These are phyloP conservation scores for Zhuliangozyma parablackwelliae DNA, from an alignment of 1,139 yeast genomes.

Conservation along the genomic window DNA sequence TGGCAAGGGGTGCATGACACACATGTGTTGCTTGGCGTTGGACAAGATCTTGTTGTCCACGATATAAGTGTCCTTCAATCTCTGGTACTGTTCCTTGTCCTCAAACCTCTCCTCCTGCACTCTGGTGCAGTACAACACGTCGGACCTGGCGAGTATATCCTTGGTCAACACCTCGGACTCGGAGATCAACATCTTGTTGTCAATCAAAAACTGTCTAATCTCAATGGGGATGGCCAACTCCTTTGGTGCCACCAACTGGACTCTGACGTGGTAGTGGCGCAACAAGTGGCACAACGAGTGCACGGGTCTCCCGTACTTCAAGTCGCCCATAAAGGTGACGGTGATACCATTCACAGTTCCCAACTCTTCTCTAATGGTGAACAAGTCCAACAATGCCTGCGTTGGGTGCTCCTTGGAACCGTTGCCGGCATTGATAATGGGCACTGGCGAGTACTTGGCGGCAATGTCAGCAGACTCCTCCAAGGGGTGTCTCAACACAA, in stretches of 20 bases:
- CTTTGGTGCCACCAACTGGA: conserved; percentile 87
- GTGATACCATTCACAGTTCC: conserved; percentile 98
- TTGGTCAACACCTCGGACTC: conserved; percentile 78
- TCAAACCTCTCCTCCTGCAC: conserved; percentile 95
- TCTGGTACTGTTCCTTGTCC: conserved; percentile 70
- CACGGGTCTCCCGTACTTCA: conserved; percentile 97
- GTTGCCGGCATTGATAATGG: conserved; percentile 96
- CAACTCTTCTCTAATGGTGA: conserved; percentile 97
- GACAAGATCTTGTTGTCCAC: conserved; percentile 90
- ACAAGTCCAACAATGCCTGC: conserved; percentile 94
- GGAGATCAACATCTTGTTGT: conserved; percentile 61
- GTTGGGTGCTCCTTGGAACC: conserved; percentile 98
- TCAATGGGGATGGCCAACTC: conserved; percentile 80
- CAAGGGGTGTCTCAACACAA: conserved; percentile 93
- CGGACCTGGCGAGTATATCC: conserved; percentile 82
- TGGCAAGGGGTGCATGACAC: conserved; percentile 98
- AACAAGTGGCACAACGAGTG: conserved; percentile 92
- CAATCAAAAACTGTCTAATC: conserved; percentile 59
- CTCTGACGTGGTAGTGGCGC: conserved; percentile 87
- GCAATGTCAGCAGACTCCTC: conserved; percentile 92
- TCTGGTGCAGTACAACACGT: conserved; percentile 95
- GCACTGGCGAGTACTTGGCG: conserved; percentile 94
- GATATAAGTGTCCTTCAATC: conserved; percentile 86
- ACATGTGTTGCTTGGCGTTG: conserved; percentile 96
- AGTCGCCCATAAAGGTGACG: conserved; percentile 98